Conservation (phyloP, 164 flowering plant genomes). For the Tinospora cordifolia region DNA sequence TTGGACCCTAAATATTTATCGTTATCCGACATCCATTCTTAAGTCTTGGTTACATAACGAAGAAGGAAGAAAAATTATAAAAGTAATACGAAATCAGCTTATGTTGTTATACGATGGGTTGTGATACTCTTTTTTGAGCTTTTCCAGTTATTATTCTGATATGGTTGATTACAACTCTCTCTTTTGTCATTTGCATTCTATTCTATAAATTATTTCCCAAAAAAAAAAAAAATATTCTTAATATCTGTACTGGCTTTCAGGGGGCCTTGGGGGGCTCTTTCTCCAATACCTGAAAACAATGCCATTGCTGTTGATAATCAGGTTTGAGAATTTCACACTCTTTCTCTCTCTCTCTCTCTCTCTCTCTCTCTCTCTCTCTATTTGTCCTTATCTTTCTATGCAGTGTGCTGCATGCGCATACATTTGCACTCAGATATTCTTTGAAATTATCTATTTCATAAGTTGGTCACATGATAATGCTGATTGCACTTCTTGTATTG, state of each 20-base stretch:
- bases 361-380: neutral
- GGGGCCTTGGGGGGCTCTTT: constrained; percentile 98
- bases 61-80: too few species aligned
- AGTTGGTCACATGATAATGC: neutral
- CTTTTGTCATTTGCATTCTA: constrained; percentile 1
- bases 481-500: neutral
- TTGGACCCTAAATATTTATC: too few species aligned
- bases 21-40: too few species aligned
- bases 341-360: neutral
- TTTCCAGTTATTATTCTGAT: too few species aligned
- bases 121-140: too few species aligned
- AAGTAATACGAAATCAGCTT: too few species aligned
- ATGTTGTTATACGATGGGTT: too few species aligned
- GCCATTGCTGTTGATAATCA: constrained; percentile 71
- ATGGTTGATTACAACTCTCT: too few species aligned
- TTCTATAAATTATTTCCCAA: neutral
- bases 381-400: neutral
- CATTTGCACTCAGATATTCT: too few species aligned
- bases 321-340: constrained; percentile 33
- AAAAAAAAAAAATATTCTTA: neutral
- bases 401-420: neutral
- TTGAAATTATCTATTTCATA: too few species aligned
- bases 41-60: too few species aligned
- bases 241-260: constrained; percentile 28
- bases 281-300: constrained; percentile 92